These are phyloP conservation scores for Crassisporium funariophilum DNA, from an alignment of 768 basidiomycete genomes.

Conservation along the genomic window DNA sequence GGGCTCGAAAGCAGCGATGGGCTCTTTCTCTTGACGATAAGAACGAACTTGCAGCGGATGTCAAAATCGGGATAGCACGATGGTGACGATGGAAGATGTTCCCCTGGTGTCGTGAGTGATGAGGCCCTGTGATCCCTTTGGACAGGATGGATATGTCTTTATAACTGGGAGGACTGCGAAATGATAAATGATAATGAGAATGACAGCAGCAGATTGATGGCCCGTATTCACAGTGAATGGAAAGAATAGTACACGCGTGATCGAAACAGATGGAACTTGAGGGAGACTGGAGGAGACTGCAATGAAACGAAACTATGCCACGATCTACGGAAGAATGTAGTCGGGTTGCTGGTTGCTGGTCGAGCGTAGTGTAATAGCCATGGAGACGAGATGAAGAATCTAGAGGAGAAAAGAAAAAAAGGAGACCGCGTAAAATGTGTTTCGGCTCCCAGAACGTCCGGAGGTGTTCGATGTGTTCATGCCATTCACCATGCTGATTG, in stretches of 20 bases:
- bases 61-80: conserved; percentile 12
- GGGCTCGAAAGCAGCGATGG: no score
- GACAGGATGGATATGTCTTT: conserved; percentile 73
- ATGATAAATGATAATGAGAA: conserved; percentile 21
- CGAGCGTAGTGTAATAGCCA: conserved; percentile 37
- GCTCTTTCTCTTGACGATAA: no score
- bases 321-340: conserved; percentile 28
- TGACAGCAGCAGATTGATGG: conserved; percentile 25
- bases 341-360: conserved; percentile 26
- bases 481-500: conserved; percentile 42
- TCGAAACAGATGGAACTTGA: conserved; percentile 11
- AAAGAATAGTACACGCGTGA: conserved; percentile 29
- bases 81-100: conserved; percentile 5
- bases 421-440: conserved; percentile 9
- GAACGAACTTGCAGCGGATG: no score
- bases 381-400: conserved; percentile 27
- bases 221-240: conserved; percentile 20
- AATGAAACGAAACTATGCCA: conserved; percentile 25
- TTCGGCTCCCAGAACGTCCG: conserved; percentile 11
- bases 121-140: conserved; percentile 34
- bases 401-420: conserved; percentile 25
- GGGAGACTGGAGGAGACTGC: conserved; percentile 19
- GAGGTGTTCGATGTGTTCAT: conserved; percentile 16
- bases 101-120: conserved; percentile 1
- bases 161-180: conserved; percentile 29